A percentile compares a stretch with the other conserved stretches of the same genome.
These are phyloP conservation scores for Petunia secreta DNA, from an alignment of 257 asterid genomes.

Conservation along the genomic window DNA sequence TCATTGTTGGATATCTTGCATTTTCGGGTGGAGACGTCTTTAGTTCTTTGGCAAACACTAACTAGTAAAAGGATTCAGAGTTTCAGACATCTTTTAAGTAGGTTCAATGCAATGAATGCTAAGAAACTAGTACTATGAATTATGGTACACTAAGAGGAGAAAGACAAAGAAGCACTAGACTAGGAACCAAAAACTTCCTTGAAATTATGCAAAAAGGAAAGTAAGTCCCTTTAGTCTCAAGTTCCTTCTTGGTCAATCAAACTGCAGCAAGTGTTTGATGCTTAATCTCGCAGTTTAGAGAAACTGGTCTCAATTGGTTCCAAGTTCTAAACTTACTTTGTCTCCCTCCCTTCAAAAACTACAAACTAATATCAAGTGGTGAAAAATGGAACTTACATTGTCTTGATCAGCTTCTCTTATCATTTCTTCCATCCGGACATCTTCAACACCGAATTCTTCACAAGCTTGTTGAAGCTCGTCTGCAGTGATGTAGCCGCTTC, in stretches of 20 bases:
- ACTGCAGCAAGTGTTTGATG: background rate
- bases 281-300: background rate
- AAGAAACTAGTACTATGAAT: background rate
- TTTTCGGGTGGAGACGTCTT: background rate
- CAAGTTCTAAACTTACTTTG: background rate
- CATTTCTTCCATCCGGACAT: slow-evolving; percentile 82
- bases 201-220: background rate
- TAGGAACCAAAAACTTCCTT: background rate
- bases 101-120: slow-evolving; percentile 2
- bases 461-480: slow-evolving; percentile 38
- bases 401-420: slow-evolving; percentile 85
- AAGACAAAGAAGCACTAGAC: background rate
- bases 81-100: background rate
- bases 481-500: slow-evolving; percentile 35
- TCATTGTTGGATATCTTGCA: background rate
- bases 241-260: background rate
- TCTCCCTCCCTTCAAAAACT: background rate
- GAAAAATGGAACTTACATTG: slow-evolving; percentile 52
- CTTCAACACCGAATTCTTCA: slow-evolving; percentile 57
- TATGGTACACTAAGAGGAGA: background rate
- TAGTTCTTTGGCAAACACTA: background rate
- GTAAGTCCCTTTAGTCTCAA: background rate
- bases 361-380: background rate
- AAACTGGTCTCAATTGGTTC: background rate
- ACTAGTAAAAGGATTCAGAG: slow-evolving; percentile 1